A percentile compares a stretch with the other conserved stretches of the same genome.
Conservation (phyloP, 2,329 filamentous ascomycete species). For the Exophiala dermatitidis region DNA sequence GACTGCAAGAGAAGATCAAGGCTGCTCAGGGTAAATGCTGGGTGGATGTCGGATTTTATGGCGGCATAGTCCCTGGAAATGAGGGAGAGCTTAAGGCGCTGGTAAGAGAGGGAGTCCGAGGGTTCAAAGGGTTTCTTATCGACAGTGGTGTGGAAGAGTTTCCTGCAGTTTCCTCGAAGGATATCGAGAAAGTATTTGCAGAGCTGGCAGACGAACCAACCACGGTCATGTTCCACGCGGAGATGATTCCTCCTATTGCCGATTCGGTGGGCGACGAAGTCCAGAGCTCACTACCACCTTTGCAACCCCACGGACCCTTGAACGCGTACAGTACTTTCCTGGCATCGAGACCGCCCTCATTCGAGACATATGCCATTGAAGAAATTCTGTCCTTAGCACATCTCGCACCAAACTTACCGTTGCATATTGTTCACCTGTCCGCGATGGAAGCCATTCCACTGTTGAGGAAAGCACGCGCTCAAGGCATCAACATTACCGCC, state of each 20-base stretch:
- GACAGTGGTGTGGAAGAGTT: slow-evolving; percentile 96
- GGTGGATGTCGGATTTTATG: slow-evolving; percentile 98
- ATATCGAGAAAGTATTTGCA: slow-evolving; percentile 72
- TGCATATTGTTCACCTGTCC: slow-evolving; percentile 91
- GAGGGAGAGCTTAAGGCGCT: slow-evolving; percentile 68
- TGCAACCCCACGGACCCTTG: slow-evolving; percentile 63
- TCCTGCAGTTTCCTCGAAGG: slow-evolving; percentile 72
- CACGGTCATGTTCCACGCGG: slow-evolving; percentile 97
- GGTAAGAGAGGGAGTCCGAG: slow-evolving; percentile 77
- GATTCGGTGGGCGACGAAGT: slow-evolving; percentile 72
- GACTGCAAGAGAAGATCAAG: slow-evolving; percentile 74
- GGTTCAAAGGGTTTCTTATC: slow-evolving; percentile 97
- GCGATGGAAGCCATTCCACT: slow-evolving; percentile 82
- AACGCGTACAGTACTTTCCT: slow-evolving; percentile 85
- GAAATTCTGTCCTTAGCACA: slow-evolving; percentile 77
- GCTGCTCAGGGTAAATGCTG: slow-evolving; percentile 85
- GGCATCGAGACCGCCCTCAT: slow-evolving; percentile 76
- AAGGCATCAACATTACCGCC: slow-evolving; percentile 78
- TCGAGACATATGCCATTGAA: slow-evolving; percentile 85
- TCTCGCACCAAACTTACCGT: slow-evolving; percentile 69
- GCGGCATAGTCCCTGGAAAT: slow-evolving; percentile 89
- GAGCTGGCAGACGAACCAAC: slow-evolving; percentile 75
- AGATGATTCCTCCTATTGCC: slow-evolving; percentile 88
- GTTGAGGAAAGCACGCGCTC: slow-evolving; percentile 62
- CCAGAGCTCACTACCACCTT: slow-evolving; percentile 60